These are phyloP conservation scores for Leccinum uliginosum DNA, from an alignment of 768 basidiomycete species.

Conservation along the genomic window DNA sequence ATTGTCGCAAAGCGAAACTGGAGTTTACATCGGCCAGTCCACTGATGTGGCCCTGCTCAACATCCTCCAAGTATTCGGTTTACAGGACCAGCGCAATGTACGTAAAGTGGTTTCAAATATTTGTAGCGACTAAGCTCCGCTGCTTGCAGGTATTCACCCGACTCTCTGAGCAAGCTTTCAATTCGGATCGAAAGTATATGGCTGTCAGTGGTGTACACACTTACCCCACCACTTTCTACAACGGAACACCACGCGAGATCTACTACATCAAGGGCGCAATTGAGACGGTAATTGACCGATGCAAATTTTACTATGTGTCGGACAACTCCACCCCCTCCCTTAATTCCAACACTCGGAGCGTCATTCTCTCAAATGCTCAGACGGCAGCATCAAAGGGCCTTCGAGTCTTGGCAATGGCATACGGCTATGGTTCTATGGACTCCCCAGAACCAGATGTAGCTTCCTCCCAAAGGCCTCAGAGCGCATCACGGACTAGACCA, in stretches of 20 bases:
- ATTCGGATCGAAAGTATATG: conserved; percentile 93
- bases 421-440: conserved; percentile 65
- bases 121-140: conserved; percentile 6
- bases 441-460: conserved; percentile 20
- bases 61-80: conserved; percentile 60
- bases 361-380: conserved; percentile 69
- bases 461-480: conserved; percentile 16
- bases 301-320: conserved; percentile 85
- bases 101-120: conserved; percentile 21
- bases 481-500: conserved; percentile 26
- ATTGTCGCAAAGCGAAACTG: conserved; percentile 57
- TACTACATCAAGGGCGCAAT: conserved; percentile 93
- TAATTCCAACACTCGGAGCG: conserved; percentile 60
- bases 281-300: conserved; percentile 79
- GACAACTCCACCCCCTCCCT: conserved; percentile 85
- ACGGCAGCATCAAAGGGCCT: conserved; percentile 71
- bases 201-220: conserved; percentile 73
- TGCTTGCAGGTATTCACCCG: conserved; percentile 57
- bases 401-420: conserved; percentile 90
- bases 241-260: conserved; percentile 53
- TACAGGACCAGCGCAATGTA: conserved; percentile 70
- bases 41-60: conserved; percentile 93
- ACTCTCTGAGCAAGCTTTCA: conserved; percentile 82
- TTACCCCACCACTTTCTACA: conserved; percentile 26
- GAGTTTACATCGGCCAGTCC: conserved; percentile 77